Conservation (phyloP, 225 moss, liverwort and hornwort species). For the Pseudoscleropodium purum region DNA sequence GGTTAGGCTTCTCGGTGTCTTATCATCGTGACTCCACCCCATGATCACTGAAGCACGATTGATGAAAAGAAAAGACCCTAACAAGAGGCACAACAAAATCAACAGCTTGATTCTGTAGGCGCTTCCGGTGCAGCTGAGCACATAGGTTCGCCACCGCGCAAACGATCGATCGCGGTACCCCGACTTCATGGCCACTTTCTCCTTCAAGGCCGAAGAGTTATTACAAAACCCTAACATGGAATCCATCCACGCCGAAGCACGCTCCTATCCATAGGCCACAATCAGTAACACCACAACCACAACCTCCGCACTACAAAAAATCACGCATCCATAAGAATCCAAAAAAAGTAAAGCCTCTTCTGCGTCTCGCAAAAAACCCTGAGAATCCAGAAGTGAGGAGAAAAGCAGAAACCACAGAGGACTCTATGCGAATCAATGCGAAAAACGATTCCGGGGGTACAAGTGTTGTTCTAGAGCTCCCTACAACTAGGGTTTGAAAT, state of each 20-base stretch:
- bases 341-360: background rate
- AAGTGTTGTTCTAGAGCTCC: background rate
- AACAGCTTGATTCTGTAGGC: constrained; percentile 17
- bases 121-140: constrained; percentile 1
- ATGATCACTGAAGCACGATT: constrained; percentile 28
- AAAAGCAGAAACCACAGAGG: background rate
- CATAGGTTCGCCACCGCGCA: constrained; percentile 32
- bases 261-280: background rate
- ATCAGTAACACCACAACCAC: background rate
- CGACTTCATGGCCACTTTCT: constrained; percentile 41
- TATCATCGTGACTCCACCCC: constrained; percentile 28
- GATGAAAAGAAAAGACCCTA: constrained; percentile 11
- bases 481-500: background rate
- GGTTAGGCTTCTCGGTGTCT: background rate
- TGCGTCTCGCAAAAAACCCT: background rate
- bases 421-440: background rate
- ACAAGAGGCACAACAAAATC: constrained; percentile 7
- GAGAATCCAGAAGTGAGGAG: background rate
- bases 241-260: background rate
- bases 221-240: background rate
- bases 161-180: constrained; percentile 35
- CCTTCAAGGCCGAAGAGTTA: constrained; percentile 19
- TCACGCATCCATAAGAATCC: background rate
- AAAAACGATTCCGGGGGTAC: background rate
- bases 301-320: background rate